Evolutionary conservation across 495 filamentous ascomycete species (phyloP), one percentile per base, ranked within the genome.

Genomic region (Penicillium salamii): DNA sequence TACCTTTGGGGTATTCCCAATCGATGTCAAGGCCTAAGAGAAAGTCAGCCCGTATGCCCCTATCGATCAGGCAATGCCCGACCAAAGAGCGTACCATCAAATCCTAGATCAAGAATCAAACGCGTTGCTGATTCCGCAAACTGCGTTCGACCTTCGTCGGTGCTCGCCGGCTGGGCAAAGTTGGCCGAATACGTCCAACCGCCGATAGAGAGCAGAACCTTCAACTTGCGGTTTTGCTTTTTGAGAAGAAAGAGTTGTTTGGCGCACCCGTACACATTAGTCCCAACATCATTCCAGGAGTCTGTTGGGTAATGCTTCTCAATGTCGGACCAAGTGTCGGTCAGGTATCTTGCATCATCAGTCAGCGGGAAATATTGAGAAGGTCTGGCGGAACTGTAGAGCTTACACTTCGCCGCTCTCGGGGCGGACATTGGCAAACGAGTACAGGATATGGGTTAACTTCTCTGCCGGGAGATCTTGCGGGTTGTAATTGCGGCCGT

Each of bases 221-320:
- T 97, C 37, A 98, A 73, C 63, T 95, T 85, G 45, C 93, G 84
- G 68, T 97, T 85, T 50, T 80, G 74, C 61, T 87, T 86, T 78
- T 98, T 98, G 29, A 92, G 82, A 20, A 98, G 76, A 70, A 86
- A 90, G 17, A 98, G 82, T 73, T 97, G 93, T 77, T 97, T 98
- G 34, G 92, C 70, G 67, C 89, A 96, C 43, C 72, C 72, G 28
- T 76, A 76, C 15, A 74, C 71, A 49, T 76, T 76, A 55, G 46
- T 67, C 15, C 71, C 72, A 14, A 56, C 55, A 21, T 74, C 72
- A 52, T 76, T 73, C 71, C 72, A 74, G 2, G 71, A 71, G 54
- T 76, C 72, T 1, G 58, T 50, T 3, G 64, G 55, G 43, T 91
- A 95, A 68, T 92, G 93, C 68, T 95, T 96, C 58, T 96, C 76